Conservation (phyloP, 768 basidiomycete species). For the Panaeolus papilionaceus region DNA sequence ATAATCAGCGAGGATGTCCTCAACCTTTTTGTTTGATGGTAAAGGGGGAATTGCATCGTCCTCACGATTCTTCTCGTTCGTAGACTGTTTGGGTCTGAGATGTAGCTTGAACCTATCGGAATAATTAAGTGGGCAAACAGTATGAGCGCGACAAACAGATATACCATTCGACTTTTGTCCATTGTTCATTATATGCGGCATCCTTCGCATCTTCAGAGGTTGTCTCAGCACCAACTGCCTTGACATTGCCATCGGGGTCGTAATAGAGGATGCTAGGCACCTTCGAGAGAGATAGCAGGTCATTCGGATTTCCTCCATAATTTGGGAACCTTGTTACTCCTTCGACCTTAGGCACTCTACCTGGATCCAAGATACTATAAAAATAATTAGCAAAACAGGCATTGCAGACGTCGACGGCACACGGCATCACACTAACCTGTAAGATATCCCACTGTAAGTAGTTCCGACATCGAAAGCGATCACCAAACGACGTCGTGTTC, state of each 20-base stretch:
- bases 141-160: conserved; percentile 42
- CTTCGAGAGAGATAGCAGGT: conserved; percentile 40
- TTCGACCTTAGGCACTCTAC: conserved; percentile 37
- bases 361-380: conserved; percentile 40
- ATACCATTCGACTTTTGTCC: conserved; percentile 57
- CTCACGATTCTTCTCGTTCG: conserved; percentile 27
- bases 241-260: conserved; percentile 43
- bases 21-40: conserved; percentile 44
- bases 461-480: conserved; percentile 16
- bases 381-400: too few species aligned
- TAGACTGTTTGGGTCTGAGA: conserved; percentile 40
- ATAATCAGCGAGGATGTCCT: conserved; percentile 55
- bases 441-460: conserved; percentile 16
- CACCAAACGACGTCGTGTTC: conserved; percentile 21
- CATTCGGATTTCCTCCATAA: conserved; percentile 37
- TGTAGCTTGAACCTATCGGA: conserved; percentile 50
- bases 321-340: conserved; percentile 40
- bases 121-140: conserved; percentile 20
- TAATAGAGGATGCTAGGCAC: conserved; percentile 51
- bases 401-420: too few species aligned
- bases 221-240: conserved; percentile 55
- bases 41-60: conserved; percentile 42
- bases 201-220: conserved; percentile 43
- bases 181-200: conserved; percentile 47
- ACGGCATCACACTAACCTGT: background rate